Evolutionary conservation across 768 basidiomycete species (phyloP), one percentile per base, ranked within the genome.

Genomic region (Xerocomellus amylosporus): DNA sequence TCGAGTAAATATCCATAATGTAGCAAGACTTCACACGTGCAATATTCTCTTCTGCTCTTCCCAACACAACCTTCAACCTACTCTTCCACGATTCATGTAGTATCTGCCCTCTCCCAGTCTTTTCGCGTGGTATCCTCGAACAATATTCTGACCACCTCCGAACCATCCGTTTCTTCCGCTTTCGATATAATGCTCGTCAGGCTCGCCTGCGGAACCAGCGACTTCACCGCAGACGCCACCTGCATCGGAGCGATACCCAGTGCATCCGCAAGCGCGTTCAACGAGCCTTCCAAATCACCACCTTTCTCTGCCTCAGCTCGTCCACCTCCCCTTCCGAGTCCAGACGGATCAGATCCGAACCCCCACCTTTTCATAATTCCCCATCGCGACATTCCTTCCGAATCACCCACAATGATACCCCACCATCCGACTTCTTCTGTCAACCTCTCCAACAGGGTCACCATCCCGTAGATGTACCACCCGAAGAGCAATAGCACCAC

Each of bases 231-330:
- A 17, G 73, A 75, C 3, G 87, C 86, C 1, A 90, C 71, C 36
- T 86, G 82, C 38, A 73, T 70, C 15, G 83, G 74, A 0, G 81
- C 77, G 62, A 89, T 78, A 1, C 86, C 88, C 30, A 90, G 72
- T 31, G 79, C 82, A 8, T 72, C 70, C 12, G 87, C 88, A 12
- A 90, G 74, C 14, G 76, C 80, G 47, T 81, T 79, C 50, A 89
- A 80, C 34, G 76, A 74, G 5, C 75, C 73, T 61, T 88, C 85
- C 38, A 89, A 74, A 5, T 66, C 75, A 5, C 67, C 59, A 10
- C 13, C 38, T 8, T 33, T 52, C 12, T 10, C 55, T 15, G 26
- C 36, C 33, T 19, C 39, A 5, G 22, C 39, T 17, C 17, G 8
- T 17, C 22, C 19, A 2, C 14, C 22, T 28, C 37, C 13, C 8